Conservation (phyloP, 805 yeast genomes). For the Monosporozyma servazzii region DNA sequence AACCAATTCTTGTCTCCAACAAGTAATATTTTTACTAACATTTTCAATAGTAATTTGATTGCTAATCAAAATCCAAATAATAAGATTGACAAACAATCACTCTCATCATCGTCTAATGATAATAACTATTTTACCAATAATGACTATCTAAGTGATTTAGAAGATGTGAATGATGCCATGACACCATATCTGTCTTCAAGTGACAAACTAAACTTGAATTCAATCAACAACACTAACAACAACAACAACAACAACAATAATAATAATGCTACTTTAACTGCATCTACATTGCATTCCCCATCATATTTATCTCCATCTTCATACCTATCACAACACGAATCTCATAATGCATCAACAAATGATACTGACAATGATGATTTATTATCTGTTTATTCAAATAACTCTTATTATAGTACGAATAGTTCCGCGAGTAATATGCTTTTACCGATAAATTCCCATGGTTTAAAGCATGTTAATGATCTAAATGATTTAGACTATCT, state of each 20-base stretch:
- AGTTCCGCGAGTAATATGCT: slow-evolving; percentile 7
- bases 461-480: slow-evolving; percentile 19
- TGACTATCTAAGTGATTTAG: slow-evolving; percentile 7
- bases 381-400: slow-evolving; percentile 23
- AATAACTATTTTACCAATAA: slow-evolving; percentile 1
- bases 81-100: background rate
- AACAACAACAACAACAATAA: background rate
- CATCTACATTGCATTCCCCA: slow-evolving; percentile 19
- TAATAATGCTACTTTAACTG: slow-evolving; percentile 8
- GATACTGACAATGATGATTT: slow-evolving; percentile 25
- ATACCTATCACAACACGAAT: background rate
- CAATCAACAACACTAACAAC: background rate
- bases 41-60: background rate
- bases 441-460: slow-evolving; percentile 20
- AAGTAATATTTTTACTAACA: background rate
- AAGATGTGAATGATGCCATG: slow-evolving; percentile 5
- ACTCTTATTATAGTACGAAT: slow-evolving; percentile 5
- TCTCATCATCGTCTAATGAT: background rate
- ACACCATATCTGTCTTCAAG: slow-evolving; percentile 16
- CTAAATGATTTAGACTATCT: slow-evolving; percentile 17
- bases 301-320: slow-evolving; percentile 17
- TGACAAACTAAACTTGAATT: slow-evolving; percentile 5
- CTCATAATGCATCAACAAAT: slow-evolving; percentile 1
- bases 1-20: background rate
- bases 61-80: slow-evolving; percentile 2